Evolutionary conservation across 768 basidiomycete genomes (phyloP), one percentile per base, ranked within the genome.

Genomic region (Pholiota molesta): DNA sequence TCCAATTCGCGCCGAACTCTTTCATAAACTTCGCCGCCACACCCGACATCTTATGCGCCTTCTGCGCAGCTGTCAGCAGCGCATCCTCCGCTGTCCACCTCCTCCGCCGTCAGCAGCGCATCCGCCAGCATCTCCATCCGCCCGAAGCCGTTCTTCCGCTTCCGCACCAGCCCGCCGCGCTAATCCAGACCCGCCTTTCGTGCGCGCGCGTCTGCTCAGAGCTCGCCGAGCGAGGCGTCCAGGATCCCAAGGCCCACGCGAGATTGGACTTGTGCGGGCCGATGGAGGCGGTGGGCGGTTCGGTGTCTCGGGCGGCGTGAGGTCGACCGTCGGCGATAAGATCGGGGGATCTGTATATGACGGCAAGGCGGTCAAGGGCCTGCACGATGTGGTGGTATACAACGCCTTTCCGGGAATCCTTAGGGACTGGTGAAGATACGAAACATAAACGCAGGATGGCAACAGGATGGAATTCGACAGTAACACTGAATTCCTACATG

Each of bases 1-100:
- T 49, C 52, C 61, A 55, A 75, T 80, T 31, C 63, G 85, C 89
- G 80, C 86, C 79, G 63, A 93, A 88, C 74, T 90, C 83, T 40
- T 72, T 66, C 61, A 79, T 80, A 62, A 89, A 95, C 67, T 74
- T 78, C 74, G 89, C 83, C 64, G 83, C 85, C 59, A 97, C 63
- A 83, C 85, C 81, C 75, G 79, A 86, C 71, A 80, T 83, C 67
- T 94, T 76, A 77, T 96, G 91, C 16, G 95, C 81, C 83, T 97
- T 96, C 82, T 94, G 92, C 60, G 95, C 94, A 13, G 94, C 92
- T 0, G 94, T 96, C 56, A 94, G 83, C 33, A 95, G 77, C 56
- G 92, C 95, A 64, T 74, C 91, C 79, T 94, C 89, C 0, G 94
- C 90, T 5, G 94, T 95, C 95, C 95, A 96, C 75, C n/a, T 95